phyloP scores from a whole-genome alignment of 1,139 yeast genomes.

The Kluyveromyces marxianus region DNA sequence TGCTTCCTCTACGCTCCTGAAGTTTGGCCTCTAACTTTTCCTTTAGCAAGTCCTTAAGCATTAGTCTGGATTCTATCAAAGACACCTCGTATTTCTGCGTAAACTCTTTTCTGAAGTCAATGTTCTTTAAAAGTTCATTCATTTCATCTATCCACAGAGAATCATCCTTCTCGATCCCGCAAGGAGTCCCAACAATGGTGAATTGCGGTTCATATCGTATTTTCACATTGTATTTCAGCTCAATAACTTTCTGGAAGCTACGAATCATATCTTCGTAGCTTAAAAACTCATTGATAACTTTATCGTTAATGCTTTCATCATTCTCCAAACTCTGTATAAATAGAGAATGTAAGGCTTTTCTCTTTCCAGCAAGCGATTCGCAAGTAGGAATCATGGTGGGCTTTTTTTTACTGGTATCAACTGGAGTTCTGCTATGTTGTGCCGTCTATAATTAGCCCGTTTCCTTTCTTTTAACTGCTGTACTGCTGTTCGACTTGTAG shows the following conservation, averaged over 20 bases:
- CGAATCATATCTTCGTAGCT: conserved; percentile 2
- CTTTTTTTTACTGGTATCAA: not conserved
- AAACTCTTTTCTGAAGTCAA: conserved; percentile 1
- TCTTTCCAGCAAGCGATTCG: not conserved
- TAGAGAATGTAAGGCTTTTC: not conserved
- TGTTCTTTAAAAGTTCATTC: conserved; percentile 1
- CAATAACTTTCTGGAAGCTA: not conserved
- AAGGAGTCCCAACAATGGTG: not conserved
- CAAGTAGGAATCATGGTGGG: not conserved
- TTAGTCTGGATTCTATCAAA: not conserved
- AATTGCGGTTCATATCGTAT: conserved; percentile 1
- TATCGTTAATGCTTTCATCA: not conserved
- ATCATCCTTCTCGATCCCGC: not conserved
- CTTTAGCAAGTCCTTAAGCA: not conserved
- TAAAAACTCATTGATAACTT: conserved; percentile 1
- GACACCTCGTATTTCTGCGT: conserved; percentile 2
- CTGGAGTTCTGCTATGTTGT: no score
- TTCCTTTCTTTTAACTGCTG: no score
- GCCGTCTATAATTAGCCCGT: no score
- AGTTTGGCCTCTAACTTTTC: conserved; percentile 1
- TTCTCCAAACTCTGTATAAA: not conserved
- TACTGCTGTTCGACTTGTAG: no score
- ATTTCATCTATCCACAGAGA: not conserved
- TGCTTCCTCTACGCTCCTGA: conserved; percentile 2
- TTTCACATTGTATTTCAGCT: not conserved